Evolutionary conservation across 768 basidiomycete species (phyloP).

Genomic region (Cyathus striatus): DNA sequence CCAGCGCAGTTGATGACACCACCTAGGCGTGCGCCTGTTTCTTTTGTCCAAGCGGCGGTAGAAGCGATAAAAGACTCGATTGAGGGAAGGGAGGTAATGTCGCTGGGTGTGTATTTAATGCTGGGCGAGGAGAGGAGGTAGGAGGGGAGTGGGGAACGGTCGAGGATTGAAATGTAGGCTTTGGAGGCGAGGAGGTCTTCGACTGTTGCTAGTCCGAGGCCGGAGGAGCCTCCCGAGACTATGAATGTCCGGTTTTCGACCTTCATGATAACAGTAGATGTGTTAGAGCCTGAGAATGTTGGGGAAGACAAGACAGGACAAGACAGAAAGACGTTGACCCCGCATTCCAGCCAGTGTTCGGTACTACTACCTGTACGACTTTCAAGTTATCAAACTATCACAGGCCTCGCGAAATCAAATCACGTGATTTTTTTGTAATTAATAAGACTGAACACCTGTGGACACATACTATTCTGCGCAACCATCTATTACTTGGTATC

Average conservation of each 20-base stretch:
- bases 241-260: slow-evolving; percentile 48
- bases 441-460: no score
- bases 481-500: no score
- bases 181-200: slow-evolving; percentile 35
- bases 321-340: no score
- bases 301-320: no score
- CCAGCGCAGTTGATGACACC: slow-evolving; percentile 60
- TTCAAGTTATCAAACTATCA: no score
- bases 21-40: slow-evolving; percentile 41
- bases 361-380: no score
- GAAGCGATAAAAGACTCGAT: slow-evolving; percentile 32
- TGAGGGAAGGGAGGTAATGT: slow-evolving; percentile 31
- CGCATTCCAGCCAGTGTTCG: no score
- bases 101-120: slow-evolving; percentile 34
- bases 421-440: no score
- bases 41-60: slow-evolving; percentile 33
- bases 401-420: no score
- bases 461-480: no score
- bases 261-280: slow-evolving; percentile 34
- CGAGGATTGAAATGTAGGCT: slow-evolving; percentile 48
- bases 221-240: slow-evolving; percentile 55
- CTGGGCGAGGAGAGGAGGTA: slow-evolving; percentile 11
- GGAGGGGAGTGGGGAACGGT: slow-evolving; percentile 35
- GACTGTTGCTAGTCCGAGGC: slow-evolving; percentile 51
- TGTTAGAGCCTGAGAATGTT: no score